Conservation (phyloP, 2,329 filamentous ascomycete species). For the Phialophora verrucosa region DNA sequence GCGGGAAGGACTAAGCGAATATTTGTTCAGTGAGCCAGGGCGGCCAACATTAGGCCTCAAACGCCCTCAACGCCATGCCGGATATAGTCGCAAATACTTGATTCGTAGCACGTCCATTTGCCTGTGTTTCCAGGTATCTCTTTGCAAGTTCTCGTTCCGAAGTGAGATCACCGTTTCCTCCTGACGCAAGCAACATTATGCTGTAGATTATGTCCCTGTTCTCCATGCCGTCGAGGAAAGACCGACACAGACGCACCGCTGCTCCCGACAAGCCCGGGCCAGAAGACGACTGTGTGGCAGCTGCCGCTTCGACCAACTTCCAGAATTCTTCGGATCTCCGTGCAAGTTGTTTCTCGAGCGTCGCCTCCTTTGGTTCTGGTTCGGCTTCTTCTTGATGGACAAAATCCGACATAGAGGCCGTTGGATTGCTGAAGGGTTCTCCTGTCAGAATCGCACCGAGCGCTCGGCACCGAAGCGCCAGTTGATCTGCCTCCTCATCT, state of each 20-base stretch:
- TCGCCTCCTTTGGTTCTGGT: conserved; percentile 39
- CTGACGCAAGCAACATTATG: conserved; percentile 52
- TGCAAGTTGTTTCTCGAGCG: conserved; percentile 59
- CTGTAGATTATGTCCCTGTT: conserved; percentile 91
- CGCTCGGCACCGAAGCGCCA: conserved; percentile 39
- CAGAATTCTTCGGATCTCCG: conserved; percentile 78
- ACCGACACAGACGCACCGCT: conserved; percentile 27
- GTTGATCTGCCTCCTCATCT: conserved; percentile 41
- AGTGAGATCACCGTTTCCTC: conserved; percentile 32
- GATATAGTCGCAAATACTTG: conserved; percentile 36
- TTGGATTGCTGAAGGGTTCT: conserved; percentile 35
- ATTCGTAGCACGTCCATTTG: conserved; percentile 37
- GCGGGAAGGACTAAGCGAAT: neutral
- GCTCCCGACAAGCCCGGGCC: conserved; percentile 23
- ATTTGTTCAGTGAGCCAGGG: neutral
- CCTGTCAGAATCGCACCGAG: conserved; percentile 37
- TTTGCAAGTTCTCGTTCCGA: conserved; percentile 36
- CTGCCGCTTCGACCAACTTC: conserved; percentile 75
- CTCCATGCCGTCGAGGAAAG: conserved; percentile 77
- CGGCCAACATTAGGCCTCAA: conserved; percentile 19
- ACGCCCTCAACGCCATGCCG: conserved; percentile 38
- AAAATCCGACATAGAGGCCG: conserved; percentile 38
- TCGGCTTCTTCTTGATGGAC: conserved; percentile 38
- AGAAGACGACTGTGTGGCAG: conserved; percentile 62
- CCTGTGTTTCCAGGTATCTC: conserved; percentile 33